Evolutionary conservation across 2,329 filamentous ascomycete species (phyloP).

Genomic region (Fusarium sp.): DNA sequence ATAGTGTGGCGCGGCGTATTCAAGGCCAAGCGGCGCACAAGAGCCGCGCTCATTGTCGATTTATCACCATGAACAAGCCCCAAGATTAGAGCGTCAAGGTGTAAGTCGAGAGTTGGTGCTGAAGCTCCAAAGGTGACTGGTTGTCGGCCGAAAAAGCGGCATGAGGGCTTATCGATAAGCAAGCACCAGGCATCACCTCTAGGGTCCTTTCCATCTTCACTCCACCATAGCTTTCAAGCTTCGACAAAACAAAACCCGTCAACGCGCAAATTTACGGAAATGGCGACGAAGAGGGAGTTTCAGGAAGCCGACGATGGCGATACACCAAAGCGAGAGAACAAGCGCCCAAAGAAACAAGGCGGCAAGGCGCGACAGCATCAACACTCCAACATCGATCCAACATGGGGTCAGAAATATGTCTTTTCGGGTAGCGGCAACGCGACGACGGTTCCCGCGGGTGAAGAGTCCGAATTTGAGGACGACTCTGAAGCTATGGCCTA

Average conservation of each 20-base stretch:
- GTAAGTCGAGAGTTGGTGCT: neutral
- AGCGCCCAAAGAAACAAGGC: conserved; percentile 45
- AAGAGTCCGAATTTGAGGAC: conserved; percentile 75
- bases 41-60: conserved; percentile 48
- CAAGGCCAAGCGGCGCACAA: conserved; percentile 41
- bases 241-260: conserved; percentile 2
- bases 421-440: conserved; percentile 71
- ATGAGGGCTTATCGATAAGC: conserved; percentile 40
- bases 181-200: conserved; percentile 27
- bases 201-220: conserved; percentile 17
- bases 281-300: conserved; percentile 52
- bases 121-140: conserved; percentile 17
- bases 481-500: conserved; percentile 77
- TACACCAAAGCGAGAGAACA: conserved; percentile 40
- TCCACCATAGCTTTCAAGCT: conserved; percentile 15
- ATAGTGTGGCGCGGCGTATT: neutral
- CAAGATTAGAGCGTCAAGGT: conserved; percentile 9
- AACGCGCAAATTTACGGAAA: conserved; percentile 27
- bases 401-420: conserved; percentile 78
- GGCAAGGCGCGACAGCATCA: conserved; percentile 54
- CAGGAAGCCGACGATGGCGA: conserved; percentile 47
- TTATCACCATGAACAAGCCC: conserved; percentile 36
- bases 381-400: conserved; percentile 66
- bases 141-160: conserved; percentile 22
- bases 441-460: conserved; percentile 59